Evolutionary conservation across 441 rosid genomes (phyloP).

Genomic region (Biscutella laevigata): DNA sequence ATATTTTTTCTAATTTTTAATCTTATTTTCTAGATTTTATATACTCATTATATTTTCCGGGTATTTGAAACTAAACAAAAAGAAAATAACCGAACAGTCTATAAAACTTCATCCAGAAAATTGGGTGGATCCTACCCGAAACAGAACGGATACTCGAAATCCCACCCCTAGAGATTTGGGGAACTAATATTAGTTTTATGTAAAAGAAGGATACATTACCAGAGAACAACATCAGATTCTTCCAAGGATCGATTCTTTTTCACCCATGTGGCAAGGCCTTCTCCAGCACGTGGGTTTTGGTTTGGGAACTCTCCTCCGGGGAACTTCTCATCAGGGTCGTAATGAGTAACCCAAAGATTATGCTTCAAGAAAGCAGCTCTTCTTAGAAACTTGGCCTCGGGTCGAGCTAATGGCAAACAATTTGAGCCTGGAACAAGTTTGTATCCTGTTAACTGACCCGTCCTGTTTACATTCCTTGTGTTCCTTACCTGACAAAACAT

Average conservation of each 20-base stretch:
- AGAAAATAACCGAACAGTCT: too few relatives aligned
- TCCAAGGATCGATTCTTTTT: conserved; percentile 67
- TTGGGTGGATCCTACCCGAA: too few relatives aligned
- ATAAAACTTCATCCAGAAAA: too few relatives aligned
- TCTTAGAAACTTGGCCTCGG: conserved; percentile 66
- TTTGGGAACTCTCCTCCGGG: conserved; percentile 91
- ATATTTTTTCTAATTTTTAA: too few relatives aligned
- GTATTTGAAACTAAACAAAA: too few relatives aligned
- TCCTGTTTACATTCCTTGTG: conserved; percentile 73
- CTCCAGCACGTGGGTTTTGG: conserved; percentile 79
- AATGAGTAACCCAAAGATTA: conserved; percentile 77
- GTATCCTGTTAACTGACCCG: conserved; percentile 72
- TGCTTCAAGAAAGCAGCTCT: conserved; percentile 81
- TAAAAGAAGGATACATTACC: conserved; percentile 42
- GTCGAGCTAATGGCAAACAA: conserved; percentile 70
- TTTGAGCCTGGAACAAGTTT: conserved; percentile 80
- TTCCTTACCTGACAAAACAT: conserved; percentile 64
- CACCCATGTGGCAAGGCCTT: conserved; percentile 77
- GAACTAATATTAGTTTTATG: too few relatives aligned
- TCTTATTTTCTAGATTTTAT: too few relatives aligned
- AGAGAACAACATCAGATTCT: conserved; percentile 71
- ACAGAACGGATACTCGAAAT: too few relatives aligned
- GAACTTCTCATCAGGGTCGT: conserved; percentile 47
- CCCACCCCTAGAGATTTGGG: too few relatives aligned
- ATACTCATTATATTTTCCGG: too few relatives aligned